Conservation (phyloP, 1,139 yeast species). For the Candida sojae region DNA sequence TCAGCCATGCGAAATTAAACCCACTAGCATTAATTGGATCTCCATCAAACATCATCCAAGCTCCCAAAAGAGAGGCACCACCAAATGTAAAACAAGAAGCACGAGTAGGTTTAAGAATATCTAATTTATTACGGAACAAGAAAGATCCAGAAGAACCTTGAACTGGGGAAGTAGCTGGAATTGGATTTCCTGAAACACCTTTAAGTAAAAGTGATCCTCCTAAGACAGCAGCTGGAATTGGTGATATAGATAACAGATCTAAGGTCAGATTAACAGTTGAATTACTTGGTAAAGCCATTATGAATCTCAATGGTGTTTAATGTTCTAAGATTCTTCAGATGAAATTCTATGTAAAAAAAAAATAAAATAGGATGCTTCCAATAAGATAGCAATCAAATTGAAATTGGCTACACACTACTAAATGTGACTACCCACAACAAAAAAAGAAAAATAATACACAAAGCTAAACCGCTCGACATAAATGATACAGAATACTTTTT, state of each 20-base stretch:
- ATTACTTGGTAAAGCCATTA: neutral
- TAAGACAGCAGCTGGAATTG: slow-evolving; percentile 16
- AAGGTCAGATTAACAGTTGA: slow-evolving; percentile 6
- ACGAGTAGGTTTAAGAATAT: slow-evolving; percentile 34
- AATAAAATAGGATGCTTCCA: neutral
- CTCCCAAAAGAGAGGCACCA: slow-evolving; percentile 72
- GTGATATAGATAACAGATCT: slow-evolving; percentile 14
- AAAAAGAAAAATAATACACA: neutral
- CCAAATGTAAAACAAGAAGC: slow-evolving; percentile 57
- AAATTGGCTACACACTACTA: neutral
- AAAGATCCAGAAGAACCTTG: slow-evolving; percentile 10
- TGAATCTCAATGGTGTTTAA: neutral
- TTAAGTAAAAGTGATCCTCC: slow-evolving; percentile 14
- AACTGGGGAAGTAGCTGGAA: neutral
- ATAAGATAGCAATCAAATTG: neutral
- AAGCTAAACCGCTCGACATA: neutral
- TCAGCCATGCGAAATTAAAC: slow-evolving; percentile 84
- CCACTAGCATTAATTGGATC: slow-evolving; percentile 87
- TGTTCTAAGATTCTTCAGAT: neutral
- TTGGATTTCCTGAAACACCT: slow-evolving; percentile 7
- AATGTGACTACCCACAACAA: neutral
- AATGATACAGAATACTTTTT: slow-evolving; percentile 1
- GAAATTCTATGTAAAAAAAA: neutral
- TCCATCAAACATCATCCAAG: slow-evolving; percentile 78
- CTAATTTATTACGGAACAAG: slow-evolving; percentile 8